These are phyloP conservation scores for Apodospora peruviana DNA, from an alignment of 495 filamentous ascomycete genomes.

Conservation along the genomic window DNA sequence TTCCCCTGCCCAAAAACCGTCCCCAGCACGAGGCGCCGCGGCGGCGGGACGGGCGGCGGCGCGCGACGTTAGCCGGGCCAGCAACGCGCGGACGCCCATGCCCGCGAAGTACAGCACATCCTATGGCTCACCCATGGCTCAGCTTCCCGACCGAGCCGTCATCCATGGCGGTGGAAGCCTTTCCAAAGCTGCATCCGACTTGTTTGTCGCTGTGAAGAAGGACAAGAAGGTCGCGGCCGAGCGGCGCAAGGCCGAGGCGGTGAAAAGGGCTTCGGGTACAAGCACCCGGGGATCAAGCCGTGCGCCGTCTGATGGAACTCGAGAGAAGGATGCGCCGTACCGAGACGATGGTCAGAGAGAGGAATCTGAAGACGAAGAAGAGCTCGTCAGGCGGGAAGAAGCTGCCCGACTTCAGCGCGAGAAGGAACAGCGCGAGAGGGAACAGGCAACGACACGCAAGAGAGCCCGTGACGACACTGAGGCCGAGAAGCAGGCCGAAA, in stretches of 20 bases:
- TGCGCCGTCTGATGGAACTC: too few species aligned
- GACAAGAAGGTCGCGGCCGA: constrained; percentile 13
- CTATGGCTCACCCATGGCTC: constrained; percentile 23
- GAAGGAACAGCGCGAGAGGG: background rate
- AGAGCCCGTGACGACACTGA: constrained; percentile 15
- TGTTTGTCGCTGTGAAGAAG: constrained; percentile 10
- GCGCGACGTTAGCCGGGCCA: background rate
- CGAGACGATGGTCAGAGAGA: too few species aligned
- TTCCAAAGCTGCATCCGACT: constrained; percentile 9
- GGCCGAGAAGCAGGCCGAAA: constrained; percentile 9
- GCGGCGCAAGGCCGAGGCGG: constrained; percentile 2
- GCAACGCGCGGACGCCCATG: constrained; percentile 11
- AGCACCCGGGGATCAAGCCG: too few species aligned
- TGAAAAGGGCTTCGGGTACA: background rate
- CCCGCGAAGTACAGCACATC: constrained; percentile 25
- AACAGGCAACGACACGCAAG: constrained; percentile 11
- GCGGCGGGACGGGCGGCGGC: background rate
- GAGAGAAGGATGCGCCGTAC: too few species aligned
- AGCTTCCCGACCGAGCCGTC: constrained; percentile 13
- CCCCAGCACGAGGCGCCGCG: background rate
- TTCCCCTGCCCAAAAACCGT: background rate
- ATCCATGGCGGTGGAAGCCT: constrained; percentile 12
- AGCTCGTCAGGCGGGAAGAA: background rate
- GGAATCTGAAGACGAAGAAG: too few species aligned
- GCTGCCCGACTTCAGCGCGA: background rate